Evolutionary conservation across 768 basidiomycete species (phyloP).

Genomic region (Lactarius tabidus): DNA sequence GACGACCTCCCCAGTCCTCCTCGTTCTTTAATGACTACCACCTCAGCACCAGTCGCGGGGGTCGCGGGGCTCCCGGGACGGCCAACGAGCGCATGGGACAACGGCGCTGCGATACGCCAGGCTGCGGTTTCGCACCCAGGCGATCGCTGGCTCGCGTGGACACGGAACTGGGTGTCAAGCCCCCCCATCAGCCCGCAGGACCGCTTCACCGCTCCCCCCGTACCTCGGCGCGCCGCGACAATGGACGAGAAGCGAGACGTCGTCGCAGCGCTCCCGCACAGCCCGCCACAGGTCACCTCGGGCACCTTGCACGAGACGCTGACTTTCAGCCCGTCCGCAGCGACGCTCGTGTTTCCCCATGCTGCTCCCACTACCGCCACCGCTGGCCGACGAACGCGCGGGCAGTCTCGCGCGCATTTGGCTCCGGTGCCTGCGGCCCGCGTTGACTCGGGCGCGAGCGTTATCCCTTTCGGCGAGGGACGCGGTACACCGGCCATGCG

Average conservation of each 20-base stretch:
- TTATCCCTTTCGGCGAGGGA: slow-evolving; percentile 10
- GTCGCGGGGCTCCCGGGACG: slow-evolving; percentile 17
- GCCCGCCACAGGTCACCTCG: slow-evolving; percentile 55
- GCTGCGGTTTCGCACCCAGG: slow-evolving; percentile 23
- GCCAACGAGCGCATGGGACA: slow-evolving; percentile 20
- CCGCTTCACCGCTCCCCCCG: slow-evolving; percentile 40
- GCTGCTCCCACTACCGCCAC: background rate
- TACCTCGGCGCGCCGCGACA: slow-evolving; percentile 30
- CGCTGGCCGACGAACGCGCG: background rate
- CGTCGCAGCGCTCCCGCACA: slow-evolving; percentile 42
- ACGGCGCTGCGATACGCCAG: slow-evolving; percentile 24
- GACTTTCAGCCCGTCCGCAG: slow-evolving; percentile 39
- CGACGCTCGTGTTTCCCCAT: background rate
- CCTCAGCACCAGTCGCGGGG: background rate
- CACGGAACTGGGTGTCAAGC: slow-evolving; percentile 28
- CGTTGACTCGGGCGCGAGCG: slow-evolving; percentile 15
- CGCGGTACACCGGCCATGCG: slow-evolving; percentile 30
- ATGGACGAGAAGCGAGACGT: slow-evolving; percentile 29
- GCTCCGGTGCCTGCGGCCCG: background rate
- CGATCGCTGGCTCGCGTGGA: slow-evolving; percentile 23
- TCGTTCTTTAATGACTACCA: background rate
- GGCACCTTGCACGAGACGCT: slow-evolving; percentile 53
- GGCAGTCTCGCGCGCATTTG: background rate
- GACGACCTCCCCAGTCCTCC: slow-evolving; percentile 28
- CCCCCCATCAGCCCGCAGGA: slow-evolving; percentile 31